Evolutionary conservation across 2,329 filamentous ascomycete species (phyloP).

Genomic region (Penicillium sp.): DNA sequence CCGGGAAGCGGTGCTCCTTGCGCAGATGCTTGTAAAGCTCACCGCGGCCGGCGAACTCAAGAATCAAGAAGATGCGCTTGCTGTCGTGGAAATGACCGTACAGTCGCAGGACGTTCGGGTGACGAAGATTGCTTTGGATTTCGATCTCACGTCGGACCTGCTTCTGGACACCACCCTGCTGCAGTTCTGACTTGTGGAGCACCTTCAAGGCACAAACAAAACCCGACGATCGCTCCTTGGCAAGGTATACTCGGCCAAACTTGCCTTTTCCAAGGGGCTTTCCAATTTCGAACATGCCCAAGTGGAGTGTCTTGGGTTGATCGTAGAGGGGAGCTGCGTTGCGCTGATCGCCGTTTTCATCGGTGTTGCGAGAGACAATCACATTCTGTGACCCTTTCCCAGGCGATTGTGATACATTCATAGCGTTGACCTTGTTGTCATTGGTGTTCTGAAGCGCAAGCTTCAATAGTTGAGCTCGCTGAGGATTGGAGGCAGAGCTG

Average conservation of each 20-base stretch:
- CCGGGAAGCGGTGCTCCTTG: constrained; percentile 70
- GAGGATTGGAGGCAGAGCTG: constrained; percentile 43
- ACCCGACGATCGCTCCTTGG: constrained; percentile 68
- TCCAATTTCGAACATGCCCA: constrained; percentile 92
- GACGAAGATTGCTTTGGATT: constrained; percentile 79
- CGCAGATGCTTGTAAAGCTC: constrained; percentile 84
- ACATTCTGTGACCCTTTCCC: constrained; percentile 52
- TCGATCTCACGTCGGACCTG: constrained; percentile 84
- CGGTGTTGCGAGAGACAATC: constrained; percentile 39
- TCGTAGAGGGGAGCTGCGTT: constrained; percentile 46
- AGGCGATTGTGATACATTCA: constrained; percentile 55
- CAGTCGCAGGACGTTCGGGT: constrained; percentile 77
- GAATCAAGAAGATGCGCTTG: constrained; percentile 79
- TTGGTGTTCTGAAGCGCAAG: constrained; percentile 75
- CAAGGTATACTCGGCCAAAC: constrained; percentile 80
- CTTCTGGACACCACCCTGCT: constrained; percentile 76
- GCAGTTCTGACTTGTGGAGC: constrained; percentile 75
- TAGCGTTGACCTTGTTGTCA: constrained; percentile 49
- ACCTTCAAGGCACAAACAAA: constrained; percentile 86
- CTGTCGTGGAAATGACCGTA: constrained; percentile 86
- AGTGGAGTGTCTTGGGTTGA: constrained; percentile 64
- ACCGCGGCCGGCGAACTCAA: constrained; percentile 79
- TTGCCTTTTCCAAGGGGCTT: constrained; percentile 82
- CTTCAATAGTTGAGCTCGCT: constrained; percentile 78
- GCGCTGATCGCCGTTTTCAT: constrained; percentile 39